Base-by-base conservation (phyloP, 768 basidiomycete species). In the Mrakia hoshinonis region DNA sequence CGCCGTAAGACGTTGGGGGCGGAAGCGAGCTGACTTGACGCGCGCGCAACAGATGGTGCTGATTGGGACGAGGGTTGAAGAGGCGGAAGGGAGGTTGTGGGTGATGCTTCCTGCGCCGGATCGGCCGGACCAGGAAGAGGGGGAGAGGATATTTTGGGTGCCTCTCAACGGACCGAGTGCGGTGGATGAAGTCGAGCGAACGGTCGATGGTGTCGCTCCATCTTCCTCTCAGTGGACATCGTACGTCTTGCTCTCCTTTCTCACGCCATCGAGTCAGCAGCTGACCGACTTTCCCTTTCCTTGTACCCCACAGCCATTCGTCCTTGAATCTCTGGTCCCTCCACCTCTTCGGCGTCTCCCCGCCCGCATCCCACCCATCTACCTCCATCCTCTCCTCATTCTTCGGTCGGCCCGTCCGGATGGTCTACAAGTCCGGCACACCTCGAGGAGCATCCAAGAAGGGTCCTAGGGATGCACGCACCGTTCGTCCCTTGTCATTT, bases 241-340 rank as follows among this genome's bases (percentile, higher is more conserved):
- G 47, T 47, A 4, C 31, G 34, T 24, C 4, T 20, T 12, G 13
- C n/a, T 3, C 48, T n/a, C 11, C 10, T 10, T n/a, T 26, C 36
- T 39, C 47, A 6, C 31, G 54, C n/a, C 29, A 6, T 4, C 9
- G 31, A 29, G n/a, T 38, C 36, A n/a, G 1, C 29, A 38, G n/a
- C n/a, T 20, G 11, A 34, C n/a, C 26, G 24, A 12, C 48, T 9
- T 46, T 5, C 29, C 38, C 26, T 11, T 43, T 31, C 36, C 24
- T 39, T 12, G 20, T n/a, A 34, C 4, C 39, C 9, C 1, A 12
- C 49, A 72, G 70, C 0, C 34, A 49, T 22, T 11, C 20, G 3
- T 26, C 48, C 29, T 55, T 72, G 15, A 55, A 67, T n/a, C 64
- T 72, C 7, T 72, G 70, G 70, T 60, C 55, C 1, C 1, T 72